A percentile compares a stretch with the other conserved stretches of the same genome.
phyloP scores from a whole-genome alignment of 768 basidiomycete genomes.

The Gloeopeniophorella convolvens region DNA sequence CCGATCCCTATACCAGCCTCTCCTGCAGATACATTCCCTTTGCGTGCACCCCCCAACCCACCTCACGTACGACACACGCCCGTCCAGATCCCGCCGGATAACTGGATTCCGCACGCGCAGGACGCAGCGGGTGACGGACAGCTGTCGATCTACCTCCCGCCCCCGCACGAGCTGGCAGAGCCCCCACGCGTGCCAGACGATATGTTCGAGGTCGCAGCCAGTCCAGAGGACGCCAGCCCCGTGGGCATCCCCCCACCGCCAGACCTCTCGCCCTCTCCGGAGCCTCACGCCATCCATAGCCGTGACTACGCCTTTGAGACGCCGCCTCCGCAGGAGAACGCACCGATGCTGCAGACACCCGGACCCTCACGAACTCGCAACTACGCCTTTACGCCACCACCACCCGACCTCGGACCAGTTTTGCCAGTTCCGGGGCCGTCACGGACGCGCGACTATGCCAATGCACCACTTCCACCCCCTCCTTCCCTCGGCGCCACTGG shows the following conservation, averaged over 20 bases:
- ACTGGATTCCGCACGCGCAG: constrained; percentile 19
- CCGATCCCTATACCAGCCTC: constrained; percentile 15
- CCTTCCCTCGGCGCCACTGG: constrained; percentile 1
- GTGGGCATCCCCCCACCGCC: constrained; percentile 3
- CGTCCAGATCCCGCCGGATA: constrained; percentile 17
- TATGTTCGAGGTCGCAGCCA: constrained; percentile 8
- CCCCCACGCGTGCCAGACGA: constrained; percentile 6
- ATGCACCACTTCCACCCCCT: not conserved
- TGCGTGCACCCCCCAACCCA: not conserved
- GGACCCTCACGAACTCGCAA: constrained; percentile 6
- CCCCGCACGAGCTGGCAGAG: constrained; percentile 16
- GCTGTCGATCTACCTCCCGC: constrained; percentile 17
- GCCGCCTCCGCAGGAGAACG: constrained; percentile 8
- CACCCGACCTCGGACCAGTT: not conserved
- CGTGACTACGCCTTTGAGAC: constrained; percentile 7
- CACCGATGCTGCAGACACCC: not conserved
- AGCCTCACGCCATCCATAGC: not conserved
- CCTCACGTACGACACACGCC: constrained; percentile 6
- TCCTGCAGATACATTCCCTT: not conserved
- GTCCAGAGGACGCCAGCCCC: constrained; percentile 17
- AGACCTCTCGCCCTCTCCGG: not conserved
- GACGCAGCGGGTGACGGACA: constrained; percentile 15
- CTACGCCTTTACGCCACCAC: constrained; percentile 3
- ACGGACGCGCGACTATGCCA: not conserved
- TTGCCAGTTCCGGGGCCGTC: not conserved